A percentile compares a stretch with the other conserved stretches of the same genome.
Evolutionary conservation across 768 basidiomycete species (phyloP).

Genomic region (Pholiota molesta): DNA sequence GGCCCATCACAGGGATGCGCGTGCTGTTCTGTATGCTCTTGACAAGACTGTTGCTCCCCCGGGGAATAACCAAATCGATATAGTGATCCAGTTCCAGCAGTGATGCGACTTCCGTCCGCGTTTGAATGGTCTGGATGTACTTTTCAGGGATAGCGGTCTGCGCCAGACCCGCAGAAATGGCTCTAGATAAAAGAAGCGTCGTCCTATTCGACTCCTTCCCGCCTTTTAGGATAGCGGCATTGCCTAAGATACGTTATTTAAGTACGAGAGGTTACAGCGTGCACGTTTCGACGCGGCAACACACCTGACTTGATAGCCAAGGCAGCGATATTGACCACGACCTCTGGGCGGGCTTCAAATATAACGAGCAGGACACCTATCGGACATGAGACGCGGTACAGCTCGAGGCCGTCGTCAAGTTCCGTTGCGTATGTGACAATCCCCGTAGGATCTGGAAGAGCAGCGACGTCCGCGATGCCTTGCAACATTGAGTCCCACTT

Average conservation of each 20-base stretch:
- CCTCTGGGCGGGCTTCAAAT: conserved; percentile 96
- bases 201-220: conserved; percentile 94
- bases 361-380: conserved; percentile 96
- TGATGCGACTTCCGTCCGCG: conserved; percentile 87
- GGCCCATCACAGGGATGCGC: conserved; percentile 97
- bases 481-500: conserved; percentile 97
- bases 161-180: conserved; percentile 78
- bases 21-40: conserved; percentile 87
- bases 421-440: conserved; percentile 86
- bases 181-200: conserved; percentile 70
- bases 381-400: conserved; percentile 94
- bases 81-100: conserved; percentile 86
- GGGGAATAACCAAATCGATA: conserved; percentile 96
- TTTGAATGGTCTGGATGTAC: conserved; percentile 92
- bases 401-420: conserved; percentile 83
- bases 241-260: conserved; percentile 54
- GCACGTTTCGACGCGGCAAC: conserved; percentile 20
- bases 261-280: not conserved
- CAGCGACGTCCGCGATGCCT: conserved; percentile 86
- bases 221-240: conserved; percentile 96
- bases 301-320: conserved; percentile 95
- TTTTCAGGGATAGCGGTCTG: conserved; percentile 73
- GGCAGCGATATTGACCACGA: conserved; percentile 95
- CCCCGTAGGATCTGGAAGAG: conserved; percentile 86
- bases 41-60: conserved; percentile 92